A percentile compares a stretch with the other conserved stretches of the same genome.
Evolutionary conservation across 225 moss, liverwort and hornwort species (phyloP).

Genomic region (Rhytidiadelphus loreus): DNA sequence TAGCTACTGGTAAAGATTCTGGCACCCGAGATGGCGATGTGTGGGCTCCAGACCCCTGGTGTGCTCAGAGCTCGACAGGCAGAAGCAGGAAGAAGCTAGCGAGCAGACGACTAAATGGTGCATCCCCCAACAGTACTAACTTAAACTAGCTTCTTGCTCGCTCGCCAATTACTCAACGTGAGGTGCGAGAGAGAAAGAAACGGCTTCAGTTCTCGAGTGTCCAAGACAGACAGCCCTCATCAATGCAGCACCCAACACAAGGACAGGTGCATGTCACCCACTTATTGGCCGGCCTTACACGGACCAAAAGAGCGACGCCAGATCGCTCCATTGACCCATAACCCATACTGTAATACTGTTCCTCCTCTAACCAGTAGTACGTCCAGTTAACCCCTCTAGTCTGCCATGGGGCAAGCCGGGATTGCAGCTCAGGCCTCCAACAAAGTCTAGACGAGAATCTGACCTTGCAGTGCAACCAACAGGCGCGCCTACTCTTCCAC

Average conservation of each 20-base stretch:
- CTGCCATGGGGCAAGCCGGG: neutral
- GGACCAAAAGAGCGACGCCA: conserved; percentile 4
- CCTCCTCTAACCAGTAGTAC: neutral
- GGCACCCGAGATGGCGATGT: conserved; percentile 8
- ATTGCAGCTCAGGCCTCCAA: neutral
- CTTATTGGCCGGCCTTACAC: conserved; percentile 4
- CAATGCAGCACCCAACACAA: conserved; percentile 8
- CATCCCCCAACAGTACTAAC: neutral
- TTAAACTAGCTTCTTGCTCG: neutral
- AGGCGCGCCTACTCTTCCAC: neutral
- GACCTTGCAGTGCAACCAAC: neutral
- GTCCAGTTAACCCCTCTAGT: neutral
- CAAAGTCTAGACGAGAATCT: neutral
- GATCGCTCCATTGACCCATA: neutral
- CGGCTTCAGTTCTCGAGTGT: conserved; percentile 25
- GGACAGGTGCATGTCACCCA: conserved; percentile 18
- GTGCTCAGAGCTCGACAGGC: neutral
- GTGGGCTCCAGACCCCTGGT: neutral
- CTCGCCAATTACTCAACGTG: conserved; percentile 7
- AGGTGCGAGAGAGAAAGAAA: conserved; percentile 12
- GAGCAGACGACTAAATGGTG: neutral
- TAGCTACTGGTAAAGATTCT: neutral
- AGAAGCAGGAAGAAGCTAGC: neutral
- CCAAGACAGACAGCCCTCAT: conserved; percentile 8
- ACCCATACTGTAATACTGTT: neutral